These are phyloP conservation scores for Debaryomyces psychrophilus DNA, from an alignment of 1,139 yeast genomes.

Conservation along the genomic window DNA sequence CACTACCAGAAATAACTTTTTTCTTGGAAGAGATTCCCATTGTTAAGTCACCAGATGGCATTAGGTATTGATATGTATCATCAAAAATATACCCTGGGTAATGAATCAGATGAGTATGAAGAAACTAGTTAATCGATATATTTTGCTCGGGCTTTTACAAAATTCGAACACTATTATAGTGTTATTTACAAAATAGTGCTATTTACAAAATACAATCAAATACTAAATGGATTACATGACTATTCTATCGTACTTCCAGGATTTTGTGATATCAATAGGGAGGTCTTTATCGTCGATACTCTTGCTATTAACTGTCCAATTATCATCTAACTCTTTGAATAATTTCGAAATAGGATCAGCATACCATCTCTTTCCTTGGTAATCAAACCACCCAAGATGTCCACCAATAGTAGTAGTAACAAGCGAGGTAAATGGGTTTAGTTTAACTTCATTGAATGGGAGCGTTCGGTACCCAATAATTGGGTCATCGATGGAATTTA, in stretches of 20 bases:
- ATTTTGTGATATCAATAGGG: conserved; percentile 31
- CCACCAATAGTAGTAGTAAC: conserved; percentile 83
- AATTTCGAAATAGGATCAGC: conserved; percentile 40
- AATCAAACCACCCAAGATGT: conserved; percentile 67
- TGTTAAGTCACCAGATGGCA: not conserved
- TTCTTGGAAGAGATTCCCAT: not conserved
- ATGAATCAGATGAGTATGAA: too few species aligned
- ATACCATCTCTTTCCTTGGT: conserved; percentile 58
- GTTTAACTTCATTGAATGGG: conserved; percentile 60
- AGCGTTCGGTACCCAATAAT: conserved; percentile 55
- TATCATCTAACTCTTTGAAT: conserved; percentile 35
- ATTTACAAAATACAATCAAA: not conserved
- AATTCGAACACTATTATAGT: not conserved
- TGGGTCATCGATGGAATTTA: conserved; percentile 61
- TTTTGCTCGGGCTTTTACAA: not conserved
- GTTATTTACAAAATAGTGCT: not conserved
- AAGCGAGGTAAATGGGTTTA: conserved; percentile 71
- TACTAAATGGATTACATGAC: conserved; percentile 8
- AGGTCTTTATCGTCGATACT: conserved; percentile 21
- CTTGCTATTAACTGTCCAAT: conserved; percentile 26
- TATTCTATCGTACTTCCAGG: conserved; percentile 39
- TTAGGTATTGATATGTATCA: not conserved
- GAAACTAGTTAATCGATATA: not conserved
- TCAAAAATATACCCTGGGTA: not conserved
- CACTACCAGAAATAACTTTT: not conserved